phyloP scores from a whole-genome alignment of 2,329 filamentous ascomycete species.

The Dichotomopilus funicola region DNA sequence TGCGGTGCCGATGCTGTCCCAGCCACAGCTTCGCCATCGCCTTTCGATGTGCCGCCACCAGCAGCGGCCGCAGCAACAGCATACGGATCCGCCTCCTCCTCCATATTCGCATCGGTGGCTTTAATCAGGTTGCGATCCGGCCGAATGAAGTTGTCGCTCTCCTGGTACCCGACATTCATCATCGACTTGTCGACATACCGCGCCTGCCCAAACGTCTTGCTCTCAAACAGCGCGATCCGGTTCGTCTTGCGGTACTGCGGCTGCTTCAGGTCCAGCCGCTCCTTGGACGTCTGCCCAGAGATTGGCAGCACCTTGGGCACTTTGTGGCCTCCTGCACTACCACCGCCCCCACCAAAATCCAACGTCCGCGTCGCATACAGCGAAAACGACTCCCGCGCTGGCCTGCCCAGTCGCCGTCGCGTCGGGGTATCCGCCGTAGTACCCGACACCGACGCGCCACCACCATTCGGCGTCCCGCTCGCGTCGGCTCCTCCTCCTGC shows the following conservation, averaged over 20 bases:
- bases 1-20: slow-evolving; percentile 35
- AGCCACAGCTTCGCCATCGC: slow-evolving; percentile 49
- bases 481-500: slow-evolving; percentile 37
- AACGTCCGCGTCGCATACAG: slow-evolving; percentile 47
- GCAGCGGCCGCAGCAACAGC: too few species aligned
- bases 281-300: slow-evolving; percentile 71
- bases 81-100: slow-evolving; percentile 49
- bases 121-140: slow-evolving; percentile 67
- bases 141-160: slow-evolving; percentile 81
- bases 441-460: slow-evolving; percentile 27
- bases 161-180: slow-evolving; percentile 93
- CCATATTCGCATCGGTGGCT: slow-evolving; percentile 51
- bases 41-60: slow-evolving; percentile 36
- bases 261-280: slow-evolving; percentile 69
- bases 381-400: slow-evolving; percentile 44
- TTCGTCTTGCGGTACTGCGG: slow-evolving; percentile 71
- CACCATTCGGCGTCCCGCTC: slow-evolving; percentile 36
- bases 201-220: slow-evolving; percentile 75
- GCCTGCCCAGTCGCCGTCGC: slow-evolving; percentile 39
- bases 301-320: slow-evolving; percentile 65
- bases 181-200: slow-evolving; percentile 94
- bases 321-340: slow-evolving; percentile 37
- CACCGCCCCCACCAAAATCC: slow-evolving; percentile 29
- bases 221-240: slow-evolving; percentile 74
- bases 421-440: slow-evolving; percentile 31